phyloP scores from a whole-genome alignment of 345 rosid species.

The Ceriops tagal region DNA sequence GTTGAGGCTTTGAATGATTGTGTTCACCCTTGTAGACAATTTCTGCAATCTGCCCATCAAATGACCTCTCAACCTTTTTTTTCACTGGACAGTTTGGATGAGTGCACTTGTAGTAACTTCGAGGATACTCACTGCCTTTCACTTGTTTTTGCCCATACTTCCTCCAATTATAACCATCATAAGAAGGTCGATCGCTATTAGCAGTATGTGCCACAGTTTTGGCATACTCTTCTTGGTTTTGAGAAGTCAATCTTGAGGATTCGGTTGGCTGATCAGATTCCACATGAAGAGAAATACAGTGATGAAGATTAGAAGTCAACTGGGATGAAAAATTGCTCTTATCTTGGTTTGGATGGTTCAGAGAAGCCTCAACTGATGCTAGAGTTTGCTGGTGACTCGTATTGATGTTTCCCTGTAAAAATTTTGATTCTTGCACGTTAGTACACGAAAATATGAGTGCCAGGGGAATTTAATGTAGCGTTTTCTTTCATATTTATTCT shows the following conservation, averaged over 20 bases:
- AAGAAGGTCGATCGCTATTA: conserved; percentile 53
- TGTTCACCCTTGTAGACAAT: conserved; percentile 96
- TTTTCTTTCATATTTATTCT: too few species aligned
- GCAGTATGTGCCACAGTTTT: conserved; percentile 27
- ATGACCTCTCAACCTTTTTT: conserved; percentile 90
- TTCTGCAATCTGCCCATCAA: conserved; percentile 84
- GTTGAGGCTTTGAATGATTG: conserved; percentile 76
- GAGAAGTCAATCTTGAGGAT: conserved; percentile 27
- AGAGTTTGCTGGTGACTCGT: conserved; percentile 24
- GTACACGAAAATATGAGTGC: neutral
- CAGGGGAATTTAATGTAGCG: too few species aligned
- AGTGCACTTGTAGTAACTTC: conserved; percentile 95
- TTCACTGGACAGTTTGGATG: conserved; percentile 86
- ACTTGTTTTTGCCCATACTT: conserved; percentile 98
- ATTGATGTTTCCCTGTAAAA: conserved; percentile 49
- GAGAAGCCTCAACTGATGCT: conserved; percentile 29
- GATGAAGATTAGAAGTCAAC: conserved; percentile 25
- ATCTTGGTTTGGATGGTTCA: conserved; percentile 34
- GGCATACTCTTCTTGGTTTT: conserved; percentile 41
- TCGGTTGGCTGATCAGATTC: conserved; percentile 34
- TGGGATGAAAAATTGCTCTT: conserved; percentile 34
- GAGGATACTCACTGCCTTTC: conserved; percentile 92
- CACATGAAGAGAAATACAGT: conserved; percentile 22
- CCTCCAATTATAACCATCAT: conserved; percentile 97
- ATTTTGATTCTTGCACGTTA: neutral